Base-by-base conservation (phyloP, 169 alveolate species). In the Plasmodium cynomolgi region DNA sequence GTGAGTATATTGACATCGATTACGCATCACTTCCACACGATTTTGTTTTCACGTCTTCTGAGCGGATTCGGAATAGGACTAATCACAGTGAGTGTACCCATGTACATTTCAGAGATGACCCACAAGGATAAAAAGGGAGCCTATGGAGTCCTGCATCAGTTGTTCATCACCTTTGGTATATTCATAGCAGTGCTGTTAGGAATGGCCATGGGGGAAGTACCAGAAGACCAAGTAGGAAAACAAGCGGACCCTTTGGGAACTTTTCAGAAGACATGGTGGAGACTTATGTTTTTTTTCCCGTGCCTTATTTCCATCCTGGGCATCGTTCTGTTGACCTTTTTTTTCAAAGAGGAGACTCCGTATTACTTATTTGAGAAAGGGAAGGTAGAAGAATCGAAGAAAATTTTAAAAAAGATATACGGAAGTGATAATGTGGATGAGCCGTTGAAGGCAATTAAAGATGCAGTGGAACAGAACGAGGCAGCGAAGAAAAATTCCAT, bases 11-110 rank as follows among this genome's bases (percentile, higher is more conserved):
- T 96, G 29, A 71, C 96, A 17, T 58, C 96, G n/a, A 95, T 95
- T 72, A 92, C 96, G 7, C 93, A 91, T 74, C 93, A 95, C 79
- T 96, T 96, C 81, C 83, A 84, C 50, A 85, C 97, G 20, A 88
- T 97, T 11, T 84, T 97, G 68, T 37, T 96, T 33, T 97, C 98
- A 3, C 96, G 98, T 8, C 44, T 97, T 13, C 81, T 96, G 15
- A 95, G 96, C 11, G 98, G 98, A 4, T 83, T 97, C 62, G 98
- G 97, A 13, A 96, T 97, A 58, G 98, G 98, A 0, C 58, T 97
- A 39, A 92, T 92, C 11, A 96, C 98, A 2, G 98, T 96, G 1
- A 74, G 97, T 41, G 97, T 95, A 8, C 98, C 98, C 7, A 92
- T 96, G 96, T 97, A 93, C 92, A 81, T 97, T 26, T 93, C 97